Evolutionary conservation across 192 early-diverging fungal genomes (phyloP), one percentile per base, ranked within the genome.

Genomic region (Tieghemiomyces parasiticus): DNA sequence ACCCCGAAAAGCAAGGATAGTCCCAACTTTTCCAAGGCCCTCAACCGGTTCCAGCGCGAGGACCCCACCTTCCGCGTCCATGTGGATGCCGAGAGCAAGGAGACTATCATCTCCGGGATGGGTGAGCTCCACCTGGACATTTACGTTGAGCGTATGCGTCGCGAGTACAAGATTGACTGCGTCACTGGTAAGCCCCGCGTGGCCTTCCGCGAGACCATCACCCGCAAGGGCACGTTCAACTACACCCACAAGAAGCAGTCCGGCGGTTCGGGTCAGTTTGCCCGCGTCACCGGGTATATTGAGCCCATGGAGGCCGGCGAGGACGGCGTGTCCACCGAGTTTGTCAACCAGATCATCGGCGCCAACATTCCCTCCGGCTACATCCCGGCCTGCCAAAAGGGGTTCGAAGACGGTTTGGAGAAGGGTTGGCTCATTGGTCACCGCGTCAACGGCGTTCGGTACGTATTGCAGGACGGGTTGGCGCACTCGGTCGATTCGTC

Each of bases 171-270:
- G 63, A 85, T 91, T 29, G 95, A 98, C 60, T 95, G 93, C 65
- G 75, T 83, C 24, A 93, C 91, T 28, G 95, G 95, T 34, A 98
- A 98, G 67, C 95, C 95, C 25, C 92, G 86, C 68, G 95, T 98
- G 35, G 93, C 95, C 24, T 98, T 93, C 88, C 83, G 95, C 58
- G 95, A 98, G 69, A 90, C 95, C 24, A 83, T 92, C 61, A 82
- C 80, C 6, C 62, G 68, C 34, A 71, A 77, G 49, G 75, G 85
- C 51, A 74, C 78, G 59, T 95, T 98, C 71, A 82, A 88, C 69
- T 98, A 95, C 78, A 96, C 93, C 0, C 95, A 98, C 78, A 95
- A 95, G 86, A 98, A 98, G 75, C 95, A 98, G 74, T 81, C 82
- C 59, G 95, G 95, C 60, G 95, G 95, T 63, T 78, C 91, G 45